Conservation (phyloP, 768 basidiomycete genomes). For the Kwoniella bestiolae region DNA sequence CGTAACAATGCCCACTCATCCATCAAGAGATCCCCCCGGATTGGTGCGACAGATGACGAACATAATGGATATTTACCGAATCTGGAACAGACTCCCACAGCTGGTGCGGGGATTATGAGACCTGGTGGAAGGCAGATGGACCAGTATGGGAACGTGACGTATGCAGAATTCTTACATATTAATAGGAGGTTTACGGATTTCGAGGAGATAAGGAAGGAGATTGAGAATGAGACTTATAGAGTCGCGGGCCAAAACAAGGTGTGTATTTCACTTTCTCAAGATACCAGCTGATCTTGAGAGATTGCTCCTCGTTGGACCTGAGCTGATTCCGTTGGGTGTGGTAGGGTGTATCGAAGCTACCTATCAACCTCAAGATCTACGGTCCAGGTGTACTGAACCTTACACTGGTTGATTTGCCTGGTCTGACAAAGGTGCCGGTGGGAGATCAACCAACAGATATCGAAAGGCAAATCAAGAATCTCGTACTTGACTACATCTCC, state of each 20-base stretch:
- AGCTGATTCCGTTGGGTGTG: slow-evolving; percentile 10
- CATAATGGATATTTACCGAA: slow-evolving; percentile 37
- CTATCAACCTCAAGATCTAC: slow-evolving; percentile 93
- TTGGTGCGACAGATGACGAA: slow-evolving; percentile 31
- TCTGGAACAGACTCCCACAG: slow-evolving; percentile 29
- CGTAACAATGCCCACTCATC: not conserved
- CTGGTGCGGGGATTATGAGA: slow-evolving; percentile 46
- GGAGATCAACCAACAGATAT: slow-evolving; percentile 97
- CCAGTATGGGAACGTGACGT: slow-evolving; percentile 65
- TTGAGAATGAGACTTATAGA: slow-evolving; percentile 94
- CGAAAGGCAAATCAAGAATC: slow-evolving; percentile 89
- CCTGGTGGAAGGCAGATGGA: slow-evolving; percentile 44
- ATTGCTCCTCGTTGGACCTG: not conserved
- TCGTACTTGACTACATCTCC: slow-evolving; percentile 94
- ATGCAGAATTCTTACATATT: slow-evolving; percentile 95
- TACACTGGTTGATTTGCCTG: slow-evolving; percentile 94
- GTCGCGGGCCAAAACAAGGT: slow-evolving; percentile 97
- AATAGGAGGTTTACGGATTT: slow-evolving; percentile 98
- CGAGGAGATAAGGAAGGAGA: slow-evolving; percentile 89
- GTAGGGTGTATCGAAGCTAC: slow-evolving; percentile 85
- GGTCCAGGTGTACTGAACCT: slow-evolving; percentile 94
- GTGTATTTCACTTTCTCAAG: slow-evolving; percentile 10
- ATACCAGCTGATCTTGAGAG: not conserved
- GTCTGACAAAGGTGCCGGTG: slow-evolving; percentile 75
- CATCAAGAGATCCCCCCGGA: slow-evolving; percentile 27